Evolutionary conservation across 352 stramenopile species (phyloP), one percentile per base, ranked within the genome.

Genomic region (Hyaloperonospora brassicae): DNA sequence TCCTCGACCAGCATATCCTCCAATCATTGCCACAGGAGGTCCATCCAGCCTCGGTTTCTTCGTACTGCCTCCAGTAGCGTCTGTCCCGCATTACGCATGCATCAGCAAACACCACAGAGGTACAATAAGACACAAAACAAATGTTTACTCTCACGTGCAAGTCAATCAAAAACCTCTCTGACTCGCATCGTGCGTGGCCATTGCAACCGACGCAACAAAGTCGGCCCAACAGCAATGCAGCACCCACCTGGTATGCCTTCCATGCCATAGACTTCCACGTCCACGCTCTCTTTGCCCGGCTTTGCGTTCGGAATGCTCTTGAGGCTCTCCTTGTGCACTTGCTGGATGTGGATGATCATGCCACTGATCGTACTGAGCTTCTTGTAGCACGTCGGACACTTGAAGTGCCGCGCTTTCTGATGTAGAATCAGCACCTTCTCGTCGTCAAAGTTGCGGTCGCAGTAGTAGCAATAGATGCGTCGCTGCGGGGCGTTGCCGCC

Each of bases 381-480:
- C 80, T 95, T 95, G 69, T 93, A 73, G 72, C 87, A 96, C 22
- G 81, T 73, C 34, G 85, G 78, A 66, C 87, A 96, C 68, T 95
- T 95, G 73, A 97, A 96, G 55, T 97, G 89, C 7, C 86, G 84
- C 55, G 82, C 83, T 61, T 97, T 97, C 70, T 97, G 89, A 65
- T 97, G 89, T 73, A 95, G 80, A 56, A 97, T 95, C 46, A 97
- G 55, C 23, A 93, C 79, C 57, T 92, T 93, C 64, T 97, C 89
- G 61, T 96, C 84, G 23, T 95, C 85, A 43, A 97, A 97, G 42
- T 82, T 73, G 43, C 89, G 77, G 55, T 96, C 88, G 66, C 89
- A 97, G 73, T 97, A 97, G 69, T 95, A 97, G 74, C 89, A 97
- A 68, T 79, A 95, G 62, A 95, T 93, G 52, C 81, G 84, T 27